phyloP scores from a whole-genome alignment of 345 rosid genomes.

The Pugionium cornutum region DNA sequence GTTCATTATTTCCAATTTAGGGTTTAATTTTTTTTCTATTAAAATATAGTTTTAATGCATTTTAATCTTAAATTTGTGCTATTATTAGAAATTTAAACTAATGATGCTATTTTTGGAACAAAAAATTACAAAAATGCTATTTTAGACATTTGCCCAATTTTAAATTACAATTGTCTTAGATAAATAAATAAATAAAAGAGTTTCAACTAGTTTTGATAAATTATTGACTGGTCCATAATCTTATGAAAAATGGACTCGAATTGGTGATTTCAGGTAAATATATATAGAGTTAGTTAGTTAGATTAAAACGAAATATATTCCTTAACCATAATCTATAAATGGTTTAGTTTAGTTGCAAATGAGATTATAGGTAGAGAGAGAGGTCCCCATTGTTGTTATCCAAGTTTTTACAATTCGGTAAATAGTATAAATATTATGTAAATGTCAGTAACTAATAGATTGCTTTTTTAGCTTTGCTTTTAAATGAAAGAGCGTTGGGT shows the following conservation, averaged over 20 bases:
- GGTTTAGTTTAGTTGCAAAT: conserved; percentile 4
- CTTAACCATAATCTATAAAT: conserved; percentile 14
- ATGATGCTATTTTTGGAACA: no score
- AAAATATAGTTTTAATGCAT: no score
- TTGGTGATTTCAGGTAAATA: neutral
- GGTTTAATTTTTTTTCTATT: no score
- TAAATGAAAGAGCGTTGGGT: conserved; percentile 24
- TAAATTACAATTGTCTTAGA: no score
- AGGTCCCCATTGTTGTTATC: conserved; percentile 27
- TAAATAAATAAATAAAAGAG: no score
- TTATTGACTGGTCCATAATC: neutral
- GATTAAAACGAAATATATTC: conserved; percentile 8
- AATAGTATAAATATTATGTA: conserved; percentile 17
- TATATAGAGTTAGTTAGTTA: neutral
- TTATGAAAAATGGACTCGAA: neutral
- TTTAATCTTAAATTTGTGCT: no score
- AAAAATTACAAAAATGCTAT: no score
- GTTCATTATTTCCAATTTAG: no score
- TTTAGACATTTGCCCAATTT: no score
- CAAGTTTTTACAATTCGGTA: conserved; percentile 15
- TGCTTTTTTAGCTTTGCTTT: conserved; percentile 33
- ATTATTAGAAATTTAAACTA: no score
- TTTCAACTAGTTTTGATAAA: no score
- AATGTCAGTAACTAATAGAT: neutral
- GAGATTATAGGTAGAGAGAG: conserved; percentile 29